phyloP scores from a whole-genome alignment of 257 asterid species.

The Petunia axillaris region DNA sequence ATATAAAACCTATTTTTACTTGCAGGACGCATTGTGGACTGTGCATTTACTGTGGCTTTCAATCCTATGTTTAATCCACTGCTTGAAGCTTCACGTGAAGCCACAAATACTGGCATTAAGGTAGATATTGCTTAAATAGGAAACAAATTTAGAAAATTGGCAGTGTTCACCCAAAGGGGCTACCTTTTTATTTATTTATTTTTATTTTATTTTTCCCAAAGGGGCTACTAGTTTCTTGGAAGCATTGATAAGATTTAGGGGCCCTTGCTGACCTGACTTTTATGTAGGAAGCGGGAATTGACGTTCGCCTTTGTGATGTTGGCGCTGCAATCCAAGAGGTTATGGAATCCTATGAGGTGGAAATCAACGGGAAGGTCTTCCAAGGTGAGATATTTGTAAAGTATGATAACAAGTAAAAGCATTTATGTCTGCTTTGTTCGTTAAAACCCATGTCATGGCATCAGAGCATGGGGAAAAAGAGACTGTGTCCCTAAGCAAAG shows the following conservation, averaged over 20 bases:
- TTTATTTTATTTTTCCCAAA: background rate
- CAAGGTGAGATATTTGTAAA: slow-evolving; percentile 59
- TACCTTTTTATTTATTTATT: background rate
- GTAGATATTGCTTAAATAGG: slow-evolving; percentile 45
- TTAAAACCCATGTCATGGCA: background rate
- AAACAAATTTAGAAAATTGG: background rate
- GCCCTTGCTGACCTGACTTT: background rate
- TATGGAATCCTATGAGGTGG: slow-evolving; percentile 99
- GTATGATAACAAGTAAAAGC: background rate
- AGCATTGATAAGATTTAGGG: background rate
- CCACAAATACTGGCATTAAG: slow-evolving; percentile 95
- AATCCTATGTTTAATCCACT: slow-evolving; percentile 95
- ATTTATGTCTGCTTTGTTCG: background rate
- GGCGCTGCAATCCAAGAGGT: slow-evolving; percentile 99
- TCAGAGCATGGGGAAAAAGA: background rate
- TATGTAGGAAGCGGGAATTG: slow-evolving; percentile 91
- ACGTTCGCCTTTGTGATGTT: slow-evolving; percentile 87
- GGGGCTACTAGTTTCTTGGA: slow-evolving; percentile 1
- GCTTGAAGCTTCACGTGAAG: slow-evolving; percentile 97
- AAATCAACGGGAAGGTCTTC: slow-evolving; percentile 87
- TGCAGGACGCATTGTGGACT: slow-evolving; percentile 92
- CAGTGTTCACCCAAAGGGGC: slow-evolving; percentile 7
- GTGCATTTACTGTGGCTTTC: slow-evolving; percentile 96
- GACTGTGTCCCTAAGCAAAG: background rate
- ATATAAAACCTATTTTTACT: slow-evolving; percentile 1